These are phyloP conservation scores for Backusella sp. DNA, from an alignment of 192 early-diverging fungal genomes.

Conservation along the genomic window DNA sequence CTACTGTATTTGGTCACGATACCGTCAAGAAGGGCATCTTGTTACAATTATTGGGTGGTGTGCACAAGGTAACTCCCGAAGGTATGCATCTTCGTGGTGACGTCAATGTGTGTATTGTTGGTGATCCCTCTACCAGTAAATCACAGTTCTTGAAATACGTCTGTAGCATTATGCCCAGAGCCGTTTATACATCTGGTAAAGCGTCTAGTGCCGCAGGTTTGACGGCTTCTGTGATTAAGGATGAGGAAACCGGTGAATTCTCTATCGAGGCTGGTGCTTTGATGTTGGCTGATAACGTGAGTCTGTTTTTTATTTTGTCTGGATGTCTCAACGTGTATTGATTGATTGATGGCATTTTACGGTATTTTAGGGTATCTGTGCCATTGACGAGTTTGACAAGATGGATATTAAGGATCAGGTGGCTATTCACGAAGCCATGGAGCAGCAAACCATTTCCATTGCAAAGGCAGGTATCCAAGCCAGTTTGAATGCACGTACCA, in stretches of 20 bases:
- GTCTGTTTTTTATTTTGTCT: neutral
- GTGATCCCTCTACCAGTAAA: conserved; percentile 94
- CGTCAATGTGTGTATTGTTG: conserved; percentile 96
- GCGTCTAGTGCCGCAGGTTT: conserved; percentile 95
- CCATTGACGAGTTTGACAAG: conserved; percentile 99
- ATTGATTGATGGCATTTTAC: neutral
- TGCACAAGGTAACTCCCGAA: conserved; percentile 91
- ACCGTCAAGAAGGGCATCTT: conserved; percentile 95
- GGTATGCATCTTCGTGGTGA: conserved; percentile 95
- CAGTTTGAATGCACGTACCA: conserved; percentile 90
- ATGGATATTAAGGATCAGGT: conserved; percentile 97
- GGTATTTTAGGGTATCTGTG: conserved; percentile 79
- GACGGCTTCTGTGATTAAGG: conserved; percentile 92
- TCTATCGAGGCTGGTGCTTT: conserved; percentile 97
- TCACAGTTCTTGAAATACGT: conserved; percentile 95
- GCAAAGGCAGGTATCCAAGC: conserved; percentile 97
- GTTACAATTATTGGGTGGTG: conserved; percentile 92
- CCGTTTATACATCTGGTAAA: conserved; percentile 96
- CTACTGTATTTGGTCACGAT: conserved; percentile 91
- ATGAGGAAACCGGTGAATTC: conserved; percentile 97
- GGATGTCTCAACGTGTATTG: neutral
- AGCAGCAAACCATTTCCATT: conserved; percentile 97
- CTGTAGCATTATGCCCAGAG: conserved; percentile 84
- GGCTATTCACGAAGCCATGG: conserved; percentile 99
- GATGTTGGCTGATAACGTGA: conserved; percentile 95